These are phyloP conservation scores for Boletus sp. DNA, from an alignment of 768 basidiomycete species.

Conservation along the genomic window DNA sequence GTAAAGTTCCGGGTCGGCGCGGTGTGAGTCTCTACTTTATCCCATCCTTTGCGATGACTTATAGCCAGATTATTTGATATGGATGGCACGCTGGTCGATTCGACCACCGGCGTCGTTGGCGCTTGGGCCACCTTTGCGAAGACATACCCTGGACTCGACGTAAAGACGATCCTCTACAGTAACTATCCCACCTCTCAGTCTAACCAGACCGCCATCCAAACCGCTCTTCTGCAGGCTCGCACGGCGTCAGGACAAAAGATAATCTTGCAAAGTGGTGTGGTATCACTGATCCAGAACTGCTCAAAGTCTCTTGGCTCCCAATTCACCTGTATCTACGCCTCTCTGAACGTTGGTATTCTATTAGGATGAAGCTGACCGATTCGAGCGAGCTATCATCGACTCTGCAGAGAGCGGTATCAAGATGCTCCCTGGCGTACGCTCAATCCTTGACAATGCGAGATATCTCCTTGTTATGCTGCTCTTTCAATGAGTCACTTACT, in stretches of 20 bases:
- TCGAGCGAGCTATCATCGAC: constrained; percentile 76
- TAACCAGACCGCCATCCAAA: neutral
- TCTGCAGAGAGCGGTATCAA: constrained; percentile 60
- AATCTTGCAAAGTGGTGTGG: constrained; percentile 73
- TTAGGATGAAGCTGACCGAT: constrained; percentile 69
- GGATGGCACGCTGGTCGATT: constrained; percentile 82
- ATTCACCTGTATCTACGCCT: neutral
- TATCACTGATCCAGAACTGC: constrained; percentile 60
- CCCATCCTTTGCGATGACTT: neutral
- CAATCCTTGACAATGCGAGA: constrained; percentile 54
- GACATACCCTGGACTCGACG: constrained; percentile 64
- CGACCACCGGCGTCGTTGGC: constrained; percentile 75
- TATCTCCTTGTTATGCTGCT: neutral
- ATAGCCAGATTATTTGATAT: constrained; percentile 66
- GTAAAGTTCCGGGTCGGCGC: constrained; percentile 38
- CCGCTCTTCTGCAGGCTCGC: constrained; percentile 47
- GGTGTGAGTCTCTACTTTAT: constrained; percentile 29
- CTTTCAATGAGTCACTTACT: constrained; percentile 3
- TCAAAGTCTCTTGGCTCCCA: constrained; percentile 48
- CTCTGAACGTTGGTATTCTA: constrained; percentile 4
- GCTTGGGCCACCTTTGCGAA: constrained; percentile 79
- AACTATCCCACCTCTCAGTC: constrained; percentile 23
- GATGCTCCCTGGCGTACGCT: constrained; percentile 65
- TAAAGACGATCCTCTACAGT: constrained; percentile 62
- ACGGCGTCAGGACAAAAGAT: constrained; percentile 82